Percentiles rank a stretch among this genome's conserved stretches.
phyloP scores from a whole-genome alignment of 2,329 filamentous ascomycete species.

The Aaosphaeria pasadenensis region DNA sequence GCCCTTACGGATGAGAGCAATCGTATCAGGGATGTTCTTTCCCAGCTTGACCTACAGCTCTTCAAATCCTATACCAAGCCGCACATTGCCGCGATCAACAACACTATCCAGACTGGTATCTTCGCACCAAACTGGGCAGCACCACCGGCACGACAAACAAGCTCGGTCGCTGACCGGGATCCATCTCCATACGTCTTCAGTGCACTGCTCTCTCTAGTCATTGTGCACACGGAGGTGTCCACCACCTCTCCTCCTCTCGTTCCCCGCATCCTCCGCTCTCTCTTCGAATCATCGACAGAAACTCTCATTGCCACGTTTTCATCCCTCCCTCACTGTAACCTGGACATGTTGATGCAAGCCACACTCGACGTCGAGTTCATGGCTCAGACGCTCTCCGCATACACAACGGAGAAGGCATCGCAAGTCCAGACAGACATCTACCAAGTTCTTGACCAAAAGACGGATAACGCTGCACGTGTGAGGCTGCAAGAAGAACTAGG shows the following conservation, averaged over 20 bases:
- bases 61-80: constrained; percentile 91
- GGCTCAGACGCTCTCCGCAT: constrained; percentile 86
- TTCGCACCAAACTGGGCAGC: constrained; percentile 66
- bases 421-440: constrained; percentile 89
- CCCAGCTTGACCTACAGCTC: constrained; percentile 84
- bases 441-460: constrained; percentile 82
- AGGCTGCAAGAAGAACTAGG: constrained; percentile 82
- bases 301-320: constrained; percentile 81
- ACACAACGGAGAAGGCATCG: constrained; percentile 78
- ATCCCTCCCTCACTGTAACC: constrained; percentile 62
- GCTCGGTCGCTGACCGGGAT: constrained; percentile 56
- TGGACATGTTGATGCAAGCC: constrained; percentile 89
- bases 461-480: constrained; percentile 79
- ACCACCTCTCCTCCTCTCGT: constrained; percentile 68
- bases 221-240: constrained; percentile 75
- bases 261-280: constrained; percentile 75
- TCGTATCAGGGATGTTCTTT: constrained; percentile 84
- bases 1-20: constrained; percentile 92
- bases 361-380: constrained; percentile 97
- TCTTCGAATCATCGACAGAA: constrained; percentile 76
- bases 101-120: constrained; percentile 72
- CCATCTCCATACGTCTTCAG: constrained; percentile 89
- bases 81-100: constrained; percentile 49
- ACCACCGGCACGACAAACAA: constrained; percentile 23
- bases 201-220: constrained; percentile 77